Base-by-base conservation (phyloP, 78 protist species). In the Dictyostelium citrinum region DNA sequence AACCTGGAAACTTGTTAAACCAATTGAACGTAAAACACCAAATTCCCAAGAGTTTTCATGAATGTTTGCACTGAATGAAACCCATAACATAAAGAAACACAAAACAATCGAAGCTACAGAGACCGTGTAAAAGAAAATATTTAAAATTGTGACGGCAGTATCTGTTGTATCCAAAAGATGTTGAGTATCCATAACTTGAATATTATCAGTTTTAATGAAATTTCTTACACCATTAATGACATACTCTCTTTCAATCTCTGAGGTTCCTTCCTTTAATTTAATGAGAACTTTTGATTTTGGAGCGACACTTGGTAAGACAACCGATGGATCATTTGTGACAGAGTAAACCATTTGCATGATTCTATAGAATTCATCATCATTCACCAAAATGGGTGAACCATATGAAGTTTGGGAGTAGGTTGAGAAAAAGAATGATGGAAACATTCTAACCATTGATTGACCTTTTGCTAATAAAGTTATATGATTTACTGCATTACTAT, bases 11-110 rank as follows among this genome's bases (percentile, higher is more conserved):
- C 88, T 82, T 5, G 90, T 77, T 24, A 98, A 92, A 31, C 98
- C 99, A 45, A 97, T 37, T 5, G 98, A 75, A 55, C 99, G 90
- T 22, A 97, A 81, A 4, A 97, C 98, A 60, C 98, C 99, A 90
- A 97, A 97, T 58, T 98, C 98, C 99, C 99, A 98, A 12, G 95
- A 46, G 85, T 97, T 97, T 86, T 97, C 98, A 49, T 78, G 80
- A 61, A 98, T 97, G 76, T 98, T 98, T 39, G 98, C 96, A 8
- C 90, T 37, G 77, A 98, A 98, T 16, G 97, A 90, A 35, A 98
- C 86, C 98, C 98, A 97, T 10, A 98, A 93, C 79, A 97, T 83
- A 93, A 97, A 97, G 95, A 97, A 97, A 75, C 97, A 96, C 16
- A 98, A 60, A 4, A 95, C 33, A 10, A 90, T 64, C 6, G 97